A percentile compares a stretch with the other conserved stretches of the same genome.
phyloP scores from a whole-genome alignment of 768 basidiomycete genomes.

The Roridomyces roridus region DNA sequence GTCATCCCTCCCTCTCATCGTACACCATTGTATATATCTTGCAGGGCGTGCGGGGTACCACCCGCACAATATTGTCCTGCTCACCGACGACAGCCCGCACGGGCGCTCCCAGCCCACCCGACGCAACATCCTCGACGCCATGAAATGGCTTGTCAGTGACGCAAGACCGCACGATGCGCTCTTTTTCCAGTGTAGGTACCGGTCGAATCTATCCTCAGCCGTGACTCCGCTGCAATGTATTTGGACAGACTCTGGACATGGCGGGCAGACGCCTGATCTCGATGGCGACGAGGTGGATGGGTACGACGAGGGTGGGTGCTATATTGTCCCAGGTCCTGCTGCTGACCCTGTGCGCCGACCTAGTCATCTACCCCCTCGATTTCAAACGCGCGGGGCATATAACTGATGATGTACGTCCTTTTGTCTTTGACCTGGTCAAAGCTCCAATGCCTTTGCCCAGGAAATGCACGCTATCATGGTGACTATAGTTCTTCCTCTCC shows the following conservation, averaged over 20 bases:
- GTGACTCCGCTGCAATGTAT: background rate
- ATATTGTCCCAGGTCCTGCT: background rate
- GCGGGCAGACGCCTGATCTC: constrained; percentile 84
- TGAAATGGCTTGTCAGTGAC: constrained; percentile 68
- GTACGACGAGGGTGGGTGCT: constrained; percentile 68
- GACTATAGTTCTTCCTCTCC: too few species aligned
- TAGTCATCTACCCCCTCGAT: constrained; percentile 91
- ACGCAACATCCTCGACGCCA: constrained; percentile 53
- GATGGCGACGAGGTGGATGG: constrained; percentile 85
- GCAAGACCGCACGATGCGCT: constrained; percentile 76
- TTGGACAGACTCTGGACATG: constrained; percentile 95
- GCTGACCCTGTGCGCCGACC: background rate
- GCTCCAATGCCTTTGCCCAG: background rate
- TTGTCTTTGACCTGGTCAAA: background rate
- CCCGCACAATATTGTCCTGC: too few species aligned
- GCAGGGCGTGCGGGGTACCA: constrained; percentile 54
- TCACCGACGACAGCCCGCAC: constrained; percentile 66
- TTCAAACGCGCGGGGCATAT: constrained; percentile 80
- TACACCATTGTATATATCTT: constrained; percentile 26
- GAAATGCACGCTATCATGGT: too few species aligned
- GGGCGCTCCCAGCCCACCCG: constrained; percentile 50
- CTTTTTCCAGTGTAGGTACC: constrained; percentile 72
- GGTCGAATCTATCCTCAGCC: background rate
- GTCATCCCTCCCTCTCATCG: background rate
- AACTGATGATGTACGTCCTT: constrained; percentile 60